Base-by-base conservation (phyloP, 23 red algal genomes). In the Gracilaria domingensis region DNA sequence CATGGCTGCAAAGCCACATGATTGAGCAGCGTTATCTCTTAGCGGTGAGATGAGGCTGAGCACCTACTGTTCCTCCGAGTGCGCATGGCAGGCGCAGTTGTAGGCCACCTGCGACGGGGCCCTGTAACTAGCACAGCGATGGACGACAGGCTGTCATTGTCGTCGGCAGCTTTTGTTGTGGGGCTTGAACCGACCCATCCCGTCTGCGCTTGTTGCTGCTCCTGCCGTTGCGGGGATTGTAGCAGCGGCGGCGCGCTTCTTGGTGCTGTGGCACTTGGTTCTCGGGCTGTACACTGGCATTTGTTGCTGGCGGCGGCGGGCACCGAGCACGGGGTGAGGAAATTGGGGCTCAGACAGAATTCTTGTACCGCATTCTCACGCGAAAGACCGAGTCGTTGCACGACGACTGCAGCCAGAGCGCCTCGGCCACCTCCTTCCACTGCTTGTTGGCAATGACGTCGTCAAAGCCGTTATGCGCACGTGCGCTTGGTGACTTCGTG, bases 351-450 rank as follows among this genome's bases (percentile, higher is more conserved):
- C 95, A 81, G 81, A 98, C 79, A 59, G 82, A 98, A 55, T 94
- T 93, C 47, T 84, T 87, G 83, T 98, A 98, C 71, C 94, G 95
- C 36, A 98, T 59, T 4, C 95, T 79, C 17, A 98, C 85, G 16
- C 95, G 82, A 40, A 98, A 98, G 34, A 91, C 95, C 17, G 95
- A 94, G 62, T 98, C 95, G 62, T 91, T 98, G 81, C 95, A 98
- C 24, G 84, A 85, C 0, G 53, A 62, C 23, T 91, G 95, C 56
- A 98, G 95, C 23, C 67, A 64, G 24, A 98, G 70, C 35, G 95
- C 95, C 54, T 98, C 95, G 0, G 95, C 95, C 30, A 98, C 95
- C 76, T 98, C 95, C 55, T 94, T 94, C 95, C 95, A 98, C 60
- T 88, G 95, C 66, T 98, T 98, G 61, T 94, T 94, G 32, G 95